Conservation (phyloP, 352 stramenopile genomes). For the Globisporangium nunn region DNA sequence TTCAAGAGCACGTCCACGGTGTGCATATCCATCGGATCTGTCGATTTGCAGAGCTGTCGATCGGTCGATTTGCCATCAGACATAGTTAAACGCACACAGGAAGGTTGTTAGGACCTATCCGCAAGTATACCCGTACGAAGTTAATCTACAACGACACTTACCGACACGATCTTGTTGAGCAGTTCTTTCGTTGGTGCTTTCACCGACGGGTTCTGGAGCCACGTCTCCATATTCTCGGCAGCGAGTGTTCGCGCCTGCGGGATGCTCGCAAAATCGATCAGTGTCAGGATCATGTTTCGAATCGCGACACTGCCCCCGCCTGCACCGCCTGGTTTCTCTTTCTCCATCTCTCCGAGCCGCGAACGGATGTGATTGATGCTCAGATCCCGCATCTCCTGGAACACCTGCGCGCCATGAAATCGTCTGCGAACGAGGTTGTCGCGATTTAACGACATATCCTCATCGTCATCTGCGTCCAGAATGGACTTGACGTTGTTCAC, state of each 20-base stretch:
- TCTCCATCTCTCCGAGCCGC: constrained; percentile 59
- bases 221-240: constrained; percentile 71
- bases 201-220: constrained; percentile 73
- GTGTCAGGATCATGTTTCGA: constrained; percentile 69
- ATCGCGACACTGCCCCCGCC: constrained; percentile 43
- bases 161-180: constrained; percentile 56
- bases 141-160: constrained; percentile 8
- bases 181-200: constrained; percentile 68
- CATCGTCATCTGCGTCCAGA: constrained; percentile 17
- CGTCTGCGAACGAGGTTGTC: constrained; percentile 32
- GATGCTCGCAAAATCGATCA: constrained; percentile 58
- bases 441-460: constrained; percentile 3
- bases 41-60: constrained; percentile 47
- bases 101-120: not conserved
- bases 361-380: constrained; percentile 64
- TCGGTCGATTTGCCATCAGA: not conserved
- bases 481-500: constrained; percentile 77
- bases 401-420: constrained; percentile 32
- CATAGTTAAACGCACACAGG: not conserved
- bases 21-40: constrained; percentile 42
- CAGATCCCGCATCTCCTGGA: constrained; percentile 49
- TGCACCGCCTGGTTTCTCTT: constrained; percentile 32
- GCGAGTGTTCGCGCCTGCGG: constrained; percentile 52
- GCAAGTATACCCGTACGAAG: not conserved
- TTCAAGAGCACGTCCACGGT: constrained; percentile 75